Percentiles rank a stretch among this genome's conserved stretches.
These are phyloP conservation scores for Mollisia scopiformis DNA, from an alignment of 2,329 filamentous ascomycete genomes.

Conservation along the genomic window DNA sequence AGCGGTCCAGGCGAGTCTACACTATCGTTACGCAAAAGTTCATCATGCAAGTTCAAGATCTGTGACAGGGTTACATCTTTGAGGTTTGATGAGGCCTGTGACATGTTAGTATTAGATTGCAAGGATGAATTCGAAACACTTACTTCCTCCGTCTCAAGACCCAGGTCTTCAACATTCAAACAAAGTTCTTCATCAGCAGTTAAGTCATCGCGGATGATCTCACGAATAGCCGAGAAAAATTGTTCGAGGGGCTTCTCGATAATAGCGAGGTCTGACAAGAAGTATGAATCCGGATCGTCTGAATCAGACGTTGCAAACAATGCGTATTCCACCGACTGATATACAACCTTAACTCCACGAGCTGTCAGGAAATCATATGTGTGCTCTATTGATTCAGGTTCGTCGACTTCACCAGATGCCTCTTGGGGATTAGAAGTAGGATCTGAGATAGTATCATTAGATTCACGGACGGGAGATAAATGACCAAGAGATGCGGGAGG, in stretches of 20 bases:
- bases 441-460: neutral
- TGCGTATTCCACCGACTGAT: slow-evolving; percentile 57
- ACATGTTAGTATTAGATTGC: slow-evolving; percentile 31
- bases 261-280: slow-evolving; percentile 58
- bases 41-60: slow-evolving; percentile 61
- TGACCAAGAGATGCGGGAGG: slow-evolving; percentile 6
- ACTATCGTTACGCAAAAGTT: slow-evolving; percentile 62
- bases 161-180: slow-evolving; percentile 56
- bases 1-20: slow-evolving; percentile 54
- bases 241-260: slow-evolving; percentile 54
- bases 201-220: slow-evolving; percentile 57
- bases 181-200: slow-evolving; percentile 59
- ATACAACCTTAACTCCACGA: slow-evolving; percentile 55
- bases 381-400: neutral
- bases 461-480: neutral
- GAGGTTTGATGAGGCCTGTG: slow-evolving; percentile 51
- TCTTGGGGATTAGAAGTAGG: neutral
- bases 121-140: slow-evolving; percentile 30
- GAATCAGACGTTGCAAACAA: slow-evolving; percentile 59
- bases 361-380: neutral
- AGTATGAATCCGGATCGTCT: slow-evolving; percentile 56
- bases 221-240: slow-evolving; percentile 59
- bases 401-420: neutral
- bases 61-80: slow-evolving; percentile 55
- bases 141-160: slow-evolving; percentile 61